Percentiles rank a stretch among this genome's conserved stretches.
Conservation (phyloP, 163 green algal species). For the Trebouxiophyceae sp. region DNA sequence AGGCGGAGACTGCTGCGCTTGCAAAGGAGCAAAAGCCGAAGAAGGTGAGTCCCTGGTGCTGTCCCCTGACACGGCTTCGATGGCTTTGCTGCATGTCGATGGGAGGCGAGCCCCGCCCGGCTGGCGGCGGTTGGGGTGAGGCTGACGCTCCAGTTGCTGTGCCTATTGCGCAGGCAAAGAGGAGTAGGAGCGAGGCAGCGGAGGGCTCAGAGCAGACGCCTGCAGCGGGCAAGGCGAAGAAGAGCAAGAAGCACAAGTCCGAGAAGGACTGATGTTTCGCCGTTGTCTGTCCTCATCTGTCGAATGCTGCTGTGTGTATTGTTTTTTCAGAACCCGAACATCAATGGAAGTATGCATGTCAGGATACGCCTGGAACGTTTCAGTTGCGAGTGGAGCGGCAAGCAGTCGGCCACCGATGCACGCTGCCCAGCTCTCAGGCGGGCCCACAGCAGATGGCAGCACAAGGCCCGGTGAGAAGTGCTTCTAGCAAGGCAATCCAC, state of each 20-base stretch:
- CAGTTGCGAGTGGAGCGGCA: too few species aligned
- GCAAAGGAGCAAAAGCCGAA: background rate
- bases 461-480: too few species aligned
- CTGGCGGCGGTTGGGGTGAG: background rate
- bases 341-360: too few species aligned
- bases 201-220: background rate
- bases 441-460: too few species aligned
- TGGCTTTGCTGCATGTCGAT: background rate
- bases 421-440: background rate
- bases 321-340: too few species aligned
- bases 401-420: slow-evolving; percentile 3
- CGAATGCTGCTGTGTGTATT: too few species aligned
- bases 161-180: background rate
- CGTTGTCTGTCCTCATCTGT: too few species aligned
- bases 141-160: background rate
- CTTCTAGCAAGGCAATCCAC: too few species aligned
- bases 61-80: background rate
- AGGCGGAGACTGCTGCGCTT: background rate
- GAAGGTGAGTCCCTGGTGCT: background rate
- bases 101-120: background rate
- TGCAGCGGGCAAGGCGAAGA: slow-evolving; percentile 5
- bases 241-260: slow-evolving; percentile 26
- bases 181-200: too few species aligned
- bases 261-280: too few species aligned
- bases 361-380: too few species aligned